phyloP scores from a whole-genome alignment of 371 early-diverging fungal genomes.

The Cokeromyces recurvatus region DNA sequence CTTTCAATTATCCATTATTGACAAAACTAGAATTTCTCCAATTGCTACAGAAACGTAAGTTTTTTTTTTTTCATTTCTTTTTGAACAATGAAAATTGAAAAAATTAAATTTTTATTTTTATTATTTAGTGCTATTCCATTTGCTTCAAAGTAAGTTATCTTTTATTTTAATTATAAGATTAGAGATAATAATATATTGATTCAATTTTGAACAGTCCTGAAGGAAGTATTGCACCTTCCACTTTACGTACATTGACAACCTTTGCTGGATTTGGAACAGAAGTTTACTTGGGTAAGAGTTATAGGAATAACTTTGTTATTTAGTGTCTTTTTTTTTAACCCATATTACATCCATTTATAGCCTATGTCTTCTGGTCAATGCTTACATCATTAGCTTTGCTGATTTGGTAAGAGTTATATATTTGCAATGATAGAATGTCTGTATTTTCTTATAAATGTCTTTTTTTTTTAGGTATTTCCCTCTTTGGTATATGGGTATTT shows the following conservation, averaged over 20 bases:
- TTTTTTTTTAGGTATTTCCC: slow-evolving; percentile 70
- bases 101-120: slow-evolving; percentile 7
- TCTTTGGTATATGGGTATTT: slow-evolving; percentile 83
- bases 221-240: slow-evolving; percentile 35
- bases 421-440: no score
- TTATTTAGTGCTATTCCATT: slow-evolving; percentile 10
- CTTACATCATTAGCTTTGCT: slow-evolving; percentile 68
- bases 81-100: background rate
- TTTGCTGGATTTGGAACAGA: slow-evolving; percentile 44
- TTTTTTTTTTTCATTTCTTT: background rate
- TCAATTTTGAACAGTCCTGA: slow-evolving; percentile 21
- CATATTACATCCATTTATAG: slow-evolving; percentile 14
- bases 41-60: slow-evolving; percentile 18
- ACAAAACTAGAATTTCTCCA: slow-evolving; percentile 29
- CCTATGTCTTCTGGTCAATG: slow-evolving; percentile 78
- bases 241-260: slow-evolving; percentile 17
- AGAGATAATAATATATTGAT: no score
- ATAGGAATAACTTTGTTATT: no score
- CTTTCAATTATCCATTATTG: slow-evolving; percentile 50
- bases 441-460: no score
- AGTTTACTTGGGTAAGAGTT: slow-evolving; percentile 50
- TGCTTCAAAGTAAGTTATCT: slow-evolving; percentile 16
- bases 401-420: slow-evolving; percentile 77
- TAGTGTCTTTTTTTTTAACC: no score
- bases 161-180: background rate